Evolutionary conservation across 495 filamentous ascomycete genomes (phyloP), one percentile per base, ranked within the genome.

Genomic region (Staphylotrichum tortipilum): DNA sequence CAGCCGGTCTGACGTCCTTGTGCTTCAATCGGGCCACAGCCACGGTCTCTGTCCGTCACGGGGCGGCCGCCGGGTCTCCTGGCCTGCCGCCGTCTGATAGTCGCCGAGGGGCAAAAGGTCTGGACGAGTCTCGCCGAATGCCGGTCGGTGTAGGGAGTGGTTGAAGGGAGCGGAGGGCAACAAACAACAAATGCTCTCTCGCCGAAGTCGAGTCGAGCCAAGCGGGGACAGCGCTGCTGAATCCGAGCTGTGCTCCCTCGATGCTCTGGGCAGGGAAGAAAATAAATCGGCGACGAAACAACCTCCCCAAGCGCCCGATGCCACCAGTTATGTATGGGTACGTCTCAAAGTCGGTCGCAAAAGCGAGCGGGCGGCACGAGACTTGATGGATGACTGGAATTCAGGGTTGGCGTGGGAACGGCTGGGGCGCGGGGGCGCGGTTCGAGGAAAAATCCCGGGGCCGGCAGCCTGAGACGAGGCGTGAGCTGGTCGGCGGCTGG

Each of bases 181-280:
- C n/a, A n/a, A n/a, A n/a, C n/a, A n/a, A n/a, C n/a, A n/a, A n/a
- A n/a, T n/a, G n/a, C n/a, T n/a, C n/a, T n/a, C n/a, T n/a, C n/a
- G n/a, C n/a, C n/a, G n/a, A n/a, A n/a, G n/a, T n/a, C n/a, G n/a
- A 29, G 38, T 50, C 28, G 41, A 37, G 33, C 21, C 23, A 48
- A 47, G 45, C 47, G 49, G 60, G 26, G 59, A 64, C 63, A 66
- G 63, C 63, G 41, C 63, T 60, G 63, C 63, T 66, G 63, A 57
- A 64, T 64, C 63, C 63, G 54, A 41, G 44, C 39, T 36, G 47
- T 29, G 44, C 31, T 22, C 45, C 23, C 18, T 28, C 15, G 19
- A 24, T 44, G 47, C 31, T 33, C 28, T 43, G 22, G 10, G 22
- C 5, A 15, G 36, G 28, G 22, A 15, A 29, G 28, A 39, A 29